Evolutionary conservation across 352 stramenopile species (phyloP).

Genomic region (Blastocystis sp.): DNA sequence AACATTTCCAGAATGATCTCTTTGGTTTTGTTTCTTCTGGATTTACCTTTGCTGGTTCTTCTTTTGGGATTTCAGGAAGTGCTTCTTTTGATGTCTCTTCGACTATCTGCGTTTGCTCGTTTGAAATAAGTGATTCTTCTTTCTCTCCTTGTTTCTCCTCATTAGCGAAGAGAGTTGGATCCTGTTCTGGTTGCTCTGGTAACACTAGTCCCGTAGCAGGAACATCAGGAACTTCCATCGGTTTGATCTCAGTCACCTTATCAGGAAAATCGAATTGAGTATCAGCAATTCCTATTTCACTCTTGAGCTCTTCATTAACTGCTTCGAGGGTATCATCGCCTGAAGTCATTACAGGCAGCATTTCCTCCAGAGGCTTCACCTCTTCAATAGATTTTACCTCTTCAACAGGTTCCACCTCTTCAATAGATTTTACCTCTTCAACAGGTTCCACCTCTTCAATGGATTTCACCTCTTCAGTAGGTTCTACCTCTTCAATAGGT

Average conservation of each 20-base stretch:
- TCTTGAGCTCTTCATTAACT: neutral
- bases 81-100: too few species aligned
- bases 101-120: neutral
- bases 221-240: neutral
- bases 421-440: neutral
- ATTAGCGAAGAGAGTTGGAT: neutral
- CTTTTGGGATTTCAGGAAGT: neutral
- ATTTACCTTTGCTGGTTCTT: neutral
- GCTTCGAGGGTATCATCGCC: neutral
- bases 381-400: neutral
- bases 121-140: neutral
- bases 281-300: neutral
- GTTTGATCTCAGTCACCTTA: neutral
- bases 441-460: neutral
- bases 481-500: neutral
- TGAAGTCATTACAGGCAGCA: neutral
- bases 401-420: neutral
- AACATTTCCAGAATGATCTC: neutral
- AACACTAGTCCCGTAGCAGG: neutral
- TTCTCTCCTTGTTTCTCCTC: conserved; percentile 29
- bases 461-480: neutral
- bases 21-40: neutral
- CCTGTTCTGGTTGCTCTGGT: neutral
- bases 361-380: neutral
- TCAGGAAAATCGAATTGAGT: neutral